These are phyloP conservation scores for Pythium guiyangense DNA, from an alignment of 352 stramenopile genomes.

Conservation along the genomic window DNA sequence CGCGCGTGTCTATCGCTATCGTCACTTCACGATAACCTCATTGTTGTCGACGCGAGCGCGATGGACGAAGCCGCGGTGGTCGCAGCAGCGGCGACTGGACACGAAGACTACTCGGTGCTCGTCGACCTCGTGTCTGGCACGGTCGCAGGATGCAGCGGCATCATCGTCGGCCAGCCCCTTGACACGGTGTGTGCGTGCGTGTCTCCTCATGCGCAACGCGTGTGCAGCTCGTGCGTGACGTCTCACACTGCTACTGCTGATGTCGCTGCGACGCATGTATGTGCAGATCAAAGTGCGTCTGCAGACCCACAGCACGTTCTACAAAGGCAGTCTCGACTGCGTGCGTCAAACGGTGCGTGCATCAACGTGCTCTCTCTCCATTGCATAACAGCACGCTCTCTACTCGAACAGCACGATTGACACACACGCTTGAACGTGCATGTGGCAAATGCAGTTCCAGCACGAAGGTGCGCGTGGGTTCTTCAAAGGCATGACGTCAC, in stretches of 20 bases:
- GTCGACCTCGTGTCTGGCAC: conserved; percentile 50
- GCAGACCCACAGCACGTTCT: conserved; percentile 53
- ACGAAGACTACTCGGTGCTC: conserved; percentile 42
- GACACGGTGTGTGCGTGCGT: conserved; percentile 28
- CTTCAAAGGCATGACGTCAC: conserved; percentile 84
- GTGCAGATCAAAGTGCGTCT: conserved; percentile 50
- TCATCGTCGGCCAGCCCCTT: conserved; percentile 58
- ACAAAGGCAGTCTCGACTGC: conserved; percentile 48
- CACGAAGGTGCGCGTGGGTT: conserved; percentile 76
- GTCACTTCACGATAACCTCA: not conserved
- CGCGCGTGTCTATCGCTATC: not conserved
- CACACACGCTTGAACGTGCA: not conserved
- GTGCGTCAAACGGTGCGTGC: conserved; percentile 30
- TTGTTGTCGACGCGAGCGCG: too few species aligned
- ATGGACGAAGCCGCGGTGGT: conserved; percentile 14
- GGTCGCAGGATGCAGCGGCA: conserved; percentile 41
- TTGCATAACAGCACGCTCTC: too few species aligned
- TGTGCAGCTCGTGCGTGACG: too few species aligned
- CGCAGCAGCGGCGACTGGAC: conserved; percentile 18
- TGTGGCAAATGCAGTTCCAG: conserved; percentile 22
- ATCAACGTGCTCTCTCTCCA: too few species aligned
- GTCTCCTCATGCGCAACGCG: not conserved
- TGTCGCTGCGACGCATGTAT: not conserved
- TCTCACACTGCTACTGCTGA: not conserved
- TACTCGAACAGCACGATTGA: not conserved